Evolutionary conservation across 2,329 filamentous ascomycete genomes (phyloP).

Genomic region (Alternaria dauci): DNA sequence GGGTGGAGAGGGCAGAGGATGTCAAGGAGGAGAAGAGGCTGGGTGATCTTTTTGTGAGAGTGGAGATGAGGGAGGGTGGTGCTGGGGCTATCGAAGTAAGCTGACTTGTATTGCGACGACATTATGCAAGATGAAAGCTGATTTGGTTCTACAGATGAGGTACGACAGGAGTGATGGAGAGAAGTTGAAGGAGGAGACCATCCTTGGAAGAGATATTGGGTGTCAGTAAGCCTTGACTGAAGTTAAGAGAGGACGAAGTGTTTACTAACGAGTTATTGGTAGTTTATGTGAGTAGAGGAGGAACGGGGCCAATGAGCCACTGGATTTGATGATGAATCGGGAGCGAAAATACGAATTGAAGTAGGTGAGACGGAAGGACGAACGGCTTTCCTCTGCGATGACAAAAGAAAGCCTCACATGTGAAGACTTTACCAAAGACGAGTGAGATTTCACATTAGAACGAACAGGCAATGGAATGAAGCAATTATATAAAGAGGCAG

Average conservation of each 20-base stretch:
- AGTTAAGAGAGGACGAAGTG: not conserved
- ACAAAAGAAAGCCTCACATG: not conserved
- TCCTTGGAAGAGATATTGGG: not conserved
- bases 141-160: not conserved
- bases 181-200: not conserved
- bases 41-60: too few relatives aligned
- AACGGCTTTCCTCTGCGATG: not conserved
- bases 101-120: too few relatives aligned
- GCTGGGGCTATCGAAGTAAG: too few relatives aligned
- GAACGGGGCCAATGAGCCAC: not conserved
- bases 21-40: too few relatives aligned
- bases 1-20: too few relatives aligned
- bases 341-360: not conserved
- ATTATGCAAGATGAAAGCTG: too few relatives aligned
- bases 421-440: not conserved
- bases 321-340: not conserved
- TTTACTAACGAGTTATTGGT: not conserved
- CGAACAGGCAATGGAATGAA: constrained; percentile 50
- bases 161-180: not conserved
- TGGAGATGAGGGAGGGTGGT: too few relatives aligned
- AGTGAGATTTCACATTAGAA: not conserved
- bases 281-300: not conserved
- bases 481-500: constrained; percentile 66
- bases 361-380: not conserved
- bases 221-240: not conserved